Conservation (phyloP, 768 basidiomycete species). For the Botryobasidium botryosum region DNA sequence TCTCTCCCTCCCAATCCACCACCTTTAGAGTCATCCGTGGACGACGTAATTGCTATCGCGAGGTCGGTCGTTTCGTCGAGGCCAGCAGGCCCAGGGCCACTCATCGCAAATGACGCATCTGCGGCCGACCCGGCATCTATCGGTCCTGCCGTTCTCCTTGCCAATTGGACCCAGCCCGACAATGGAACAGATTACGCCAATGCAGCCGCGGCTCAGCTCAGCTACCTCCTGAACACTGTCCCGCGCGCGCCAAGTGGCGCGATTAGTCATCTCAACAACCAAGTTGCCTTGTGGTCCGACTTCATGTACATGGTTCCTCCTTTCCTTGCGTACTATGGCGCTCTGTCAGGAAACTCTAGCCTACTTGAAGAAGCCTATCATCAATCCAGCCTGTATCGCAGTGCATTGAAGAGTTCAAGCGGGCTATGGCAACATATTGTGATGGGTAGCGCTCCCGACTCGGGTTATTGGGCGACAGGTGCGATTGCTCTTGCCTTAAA, state of each 20-base stretch:
- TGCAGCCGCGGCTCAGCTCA: slow-evolving; percentile 29
- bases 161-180: slow-evolving; percentile 7
- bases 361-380: slow-evolving; percentile 47
- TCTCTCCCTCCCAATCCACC: no score
- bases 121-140: slow-evolving; percentile 7
- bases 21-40: no score
- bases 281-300: slow-evolving; percentile 69
- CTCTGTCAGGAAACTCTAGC: slow-evolving; percentile 9
- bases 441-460: slow-evolving; percentile 38
- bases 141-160: slow-evolving; percentile 9
- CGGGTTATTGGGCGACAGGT: slow-evolving; percentile 73
- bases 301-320: slow-evolving; percentile 77
- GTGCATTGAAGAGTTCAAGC: slow-evolving; percentile 37
- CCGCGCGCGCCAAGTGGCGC: slow-evolving; percentile 60
- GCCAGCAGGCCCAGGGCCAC: no score
- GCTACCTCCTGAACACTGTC: slow-evolving; percentile 38
- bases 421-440: slow-evolving; percentile 65
- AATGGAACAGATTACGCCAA: slow-evolving; percentile 9
- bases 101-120: no score
- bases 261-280: slow-evolving; percentile 52
- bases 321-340: slow-evolving; percentile 72
- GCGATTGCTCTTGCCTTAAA: neutral
- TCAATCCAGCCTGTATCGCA: slow-evolving; percentile 57
- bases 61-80: no score
- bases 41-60: no score